Evolutionary conservation across 192 early-diverging fungal species (phyloP).

Genomic region (Coemansia sp.): DNA sequence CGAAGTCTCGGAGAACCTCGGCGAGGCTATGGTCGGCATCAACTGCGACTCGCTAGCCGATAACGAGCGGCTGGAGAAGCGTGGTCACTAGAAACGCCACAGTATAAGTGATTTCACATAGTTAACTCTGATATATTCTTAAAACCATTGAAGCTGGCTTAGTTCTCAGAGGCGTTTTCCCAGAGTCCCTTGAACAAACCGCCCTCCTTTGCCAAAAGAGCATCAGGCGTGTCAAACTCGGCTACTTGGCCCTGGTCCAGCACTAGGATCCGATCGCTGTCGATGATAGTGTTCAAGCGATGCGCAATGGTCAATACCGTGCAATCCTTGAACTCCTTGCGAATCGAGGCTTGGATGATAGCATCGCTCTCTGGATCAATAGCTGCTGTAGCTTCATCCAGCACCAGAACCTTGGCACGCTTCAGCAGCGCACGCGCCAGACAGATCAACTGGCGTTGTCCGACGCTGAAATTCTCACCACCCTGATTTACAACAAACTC

Average conservation of each 20-base stretch:
- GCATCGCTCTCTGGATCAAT: constrained; percentile 61
- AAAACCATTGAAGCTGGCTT: background rate
- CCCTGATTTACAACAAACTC: constrained; percentile 59
- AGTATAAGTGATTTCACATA: background rate
- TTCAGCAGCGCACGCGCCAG: constrained; percentile 74
- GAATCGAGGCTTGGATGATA: constrained; percentile 74
- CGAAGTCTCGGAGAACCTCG: constrained; percentile 85
- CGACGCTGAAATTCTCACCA: constrained; percentile 74
- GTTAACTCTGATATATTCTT: background rate
- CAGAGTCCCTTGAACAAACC: constrained; percentile 13
- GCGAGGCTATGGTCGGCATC: constrained; percentile 98
- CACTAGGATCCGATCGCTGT: constrained; percentile 74
- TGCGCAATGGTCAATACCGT: constrained; percentile 84
- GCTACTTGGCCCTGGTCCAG: constrained; percentile 68
- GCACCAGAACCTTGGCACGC: constrained; percentile 62
- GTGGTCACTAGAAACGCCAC: constrained; percentile 16
- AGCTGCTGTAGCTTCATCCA: constrained; percentile 88
- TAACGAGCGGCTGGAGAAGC: constrained; percentile 50
- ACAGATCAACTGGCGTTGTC: constrained; percentile 80
- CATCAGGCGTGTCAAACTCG: constrained; percentile 69
- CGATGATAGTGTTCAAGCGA: constrained; percentile 77
- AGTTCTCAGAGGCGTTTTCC: background rate
- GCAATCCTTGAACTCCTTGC: constrained; percentile 67
- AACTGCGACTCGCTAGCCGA: constrained; percentile 58
- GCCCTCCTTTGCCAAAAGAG: constrained; percentile 49